These are phyloP conservation scores for Fibroporia radiculosa DNA, from an alignment of 768 basidiomycete genomes.

Conservation along the genomic window DNA sequence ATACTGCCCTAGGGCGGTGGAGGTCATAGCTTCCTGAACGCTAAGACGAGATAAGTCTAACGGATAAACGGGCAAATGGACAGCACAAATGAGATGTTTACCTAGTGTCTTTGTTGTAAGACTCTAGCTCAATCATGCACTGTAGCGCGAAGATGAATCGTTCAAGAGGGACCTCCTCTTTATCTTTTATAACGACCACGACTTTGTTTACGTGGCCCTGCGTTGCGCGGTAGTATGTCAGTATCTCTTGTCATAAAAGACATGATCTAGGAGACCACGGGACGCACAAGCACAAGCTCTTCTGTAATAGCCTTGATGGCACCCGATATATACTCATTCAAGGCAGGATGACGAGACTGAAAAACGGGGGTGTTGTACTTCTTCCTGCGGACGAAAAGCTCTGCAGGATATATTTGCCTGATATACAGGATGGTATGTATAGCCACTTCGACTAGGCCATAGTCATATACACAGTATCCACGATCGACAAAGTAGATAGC, in stretches of 20 bases:
- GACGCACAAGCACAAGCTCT: constrained; percentile 56
- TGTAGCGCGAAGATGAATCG: constrained; percentile 86
- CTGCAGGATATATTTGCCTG: constrained; percentile 83
- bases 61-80: too few relatives aligned
- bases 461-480: neutral
- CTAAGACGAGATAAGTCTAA: too few relatives aligned
- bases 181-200: constrained; percentile 78
- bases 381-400: constrained; percentile 79
- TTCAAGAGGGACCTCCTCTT: constrained; percentile 75
- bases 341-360: constrained; percentile 85
- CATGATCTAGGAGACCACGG: neutral
- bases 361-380: constrained; percentile 90
- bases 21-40: constrained; percentile 63
- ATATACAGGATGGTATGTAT: constrained; percentile 90
- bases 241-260: neutral
- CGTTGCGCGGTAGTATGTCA: neutral
- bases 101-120: constrained; percentile 65
- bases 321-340: constrained; percentile 87
- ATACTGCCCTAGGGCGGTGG: constrained; percentile 57
- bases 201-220: constrained; percentile 79
- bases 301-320: constrained; percentile 76
- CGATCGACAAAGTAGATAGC: constrained; percentile 16
- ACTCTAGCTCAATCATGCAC: constrained; percentile 67
- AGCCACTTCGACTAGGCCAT: constrained; percentile 87
- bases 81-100: constrained; percentile 16